These are phyloP conservation scores for Sequoia sempervirens DNA, from an alignment of 75 land plant species.

Conservation along the genomic window DNA sequence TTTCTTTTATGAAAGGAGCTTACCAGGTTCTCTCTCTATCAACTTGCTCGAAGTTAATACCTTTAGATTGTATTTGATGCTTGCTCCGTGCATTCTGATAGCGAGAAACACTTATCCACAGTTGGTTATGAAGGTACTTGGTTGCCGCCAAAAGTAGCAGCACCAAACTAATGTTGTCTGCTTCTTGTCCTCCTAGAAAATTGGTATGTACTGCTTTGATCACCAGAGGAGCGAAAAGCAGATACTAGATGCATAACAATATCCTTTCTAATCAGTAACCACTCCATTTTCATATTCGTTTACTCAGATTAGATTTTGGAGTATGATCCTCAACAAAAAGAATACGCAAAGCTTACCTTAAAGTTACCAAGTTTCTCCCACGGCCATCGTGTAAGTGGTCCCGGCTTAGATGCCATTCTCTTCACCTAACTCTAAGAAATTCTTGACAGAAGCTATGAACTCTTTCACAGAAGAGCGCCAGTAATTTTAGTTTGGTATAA, in stretches of 20 bases:
- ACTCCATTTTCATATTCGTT: too few species aligned
- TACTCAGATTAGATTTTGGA: too few species aligned
- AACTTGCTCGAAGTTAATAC: constrained; percentile 50
- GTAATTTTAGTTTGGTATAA: too few species aligned
- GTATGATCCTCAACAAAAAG: too few species aligned
- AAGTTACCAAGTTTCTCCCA: constrained; percentile 72
- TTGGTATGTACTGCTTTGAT: constrained; percentile 21
- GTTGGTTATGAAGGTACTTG: constrained; percentile 45
- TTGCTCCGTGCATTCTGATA: constrained; percentile 44
- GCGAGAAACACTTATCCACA: constrained; percentile 62
- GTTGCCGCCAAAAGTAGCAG: constrained; percentile 24
- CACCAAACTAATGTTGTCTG: constrained; percentile 12
- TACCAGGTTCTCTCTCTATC: constrained; percentile 11
- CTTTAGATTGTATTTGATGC: constrained; percentile 40
- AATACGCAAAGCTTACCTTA: constrained; percentile 36
- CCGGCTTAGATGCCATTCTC: constrained; percentile 58
- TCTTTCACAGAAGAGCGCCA: too few species aligned
- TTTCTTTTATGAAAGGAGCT: too few species aligned
- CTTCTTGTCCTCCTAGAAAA: constrained; percentile 13
- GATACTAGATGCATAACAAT: constrained; percentile 12
- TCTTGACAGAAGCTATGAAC: too few species aligned
- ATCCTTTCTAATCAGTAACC: not conserved
- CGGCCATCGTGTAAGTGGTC: constrained; percentile 66
- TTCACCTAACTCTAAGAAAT: too few species aligned
- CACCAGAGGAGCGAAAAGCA: constrained; percentile 39